A percentile compares a stretch with the other conserved stretches of the same genome.
Conservation (phyloP, 2,329 filamentous ascomycete genomes). For the Neofusicoccum ribis region DNA sequence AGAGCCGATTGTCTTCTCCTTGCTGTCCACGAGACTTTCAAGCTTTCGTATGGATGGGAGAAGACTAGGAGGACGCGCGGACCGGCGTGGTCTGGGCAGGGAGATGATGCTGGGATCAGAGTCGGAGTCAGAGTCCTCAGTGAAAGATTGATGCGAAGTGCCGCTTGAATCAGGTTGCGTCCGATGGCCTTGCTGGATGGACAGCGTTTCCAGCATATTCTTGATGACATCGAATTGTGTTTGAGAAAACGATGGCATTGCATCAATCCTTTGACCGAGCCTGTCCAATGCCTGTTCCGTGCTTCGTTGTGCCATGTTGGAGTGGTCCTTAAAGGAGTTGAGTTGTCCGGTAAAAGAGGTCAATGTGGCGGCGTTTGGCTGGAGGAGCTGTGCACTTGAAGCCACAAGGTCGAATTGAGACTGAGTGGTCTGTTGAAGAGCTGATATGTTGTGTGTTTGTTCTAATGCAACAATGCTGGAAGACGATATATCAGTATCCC, state of each 20-base stretch:
- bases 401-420: no score
- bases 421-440: no score
- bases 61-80: no score
- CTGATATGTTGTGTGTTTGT: no score
- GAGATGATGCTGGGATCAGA: background rate
- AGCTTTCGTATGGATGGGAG: background rate
- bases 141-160: background rate
- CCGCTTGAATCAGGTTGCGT: no score
- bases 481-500: background rate
- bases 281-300: background rate
- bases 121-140: background rate
- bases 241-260: background rate
- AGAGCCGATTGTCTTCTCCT: background rate
- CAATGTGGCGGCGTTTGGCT: background rate
- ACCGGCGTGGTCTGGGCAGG: background rate
- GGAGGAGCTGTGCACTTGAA: background rate
- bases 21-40: background rate
- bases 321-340: background rate
- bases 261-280: background rate
- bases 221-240: background rate
- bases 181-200: background rate
- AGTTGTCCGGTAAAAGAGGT: background rate
- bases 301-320: background rate
- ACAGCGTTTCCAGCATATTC: background rate
- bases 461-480: background rate